Conservation (phyloP, 371 early-diverging fungal species). For the Mortierella sp. region DNA sequence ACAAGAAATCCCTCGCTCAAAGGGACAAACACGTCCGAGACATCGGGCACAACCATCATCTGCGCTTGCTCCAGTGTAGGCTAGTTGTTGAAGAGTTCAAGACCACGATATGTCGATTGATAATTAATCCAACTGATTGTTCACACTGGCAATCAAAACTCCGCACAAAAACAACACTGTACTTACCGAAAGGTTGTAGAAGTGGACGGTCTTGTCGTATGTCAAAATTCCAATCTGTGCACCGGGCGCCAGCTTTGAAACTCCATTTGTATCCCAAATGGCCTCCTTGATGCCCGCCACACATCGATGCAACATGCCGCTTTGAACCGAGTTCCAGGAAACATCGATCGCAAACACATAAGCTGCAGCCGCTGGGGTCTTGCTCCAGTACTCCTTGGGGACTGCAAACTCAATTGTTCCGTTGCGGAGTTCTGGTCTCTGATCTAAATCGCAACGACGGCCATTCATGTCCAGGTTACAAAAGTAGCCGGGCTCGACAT, state of each 20-base stretch:
- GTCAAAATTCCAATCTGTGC: constrained; percentile 90
- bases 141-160: neutral
- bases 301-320: constrained; percentile 81
- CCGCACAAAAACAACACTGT: neutral
- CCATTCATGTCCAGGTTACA: constrained; percentile 95
- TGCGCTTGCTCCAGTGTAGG: constrained; percentile 86
- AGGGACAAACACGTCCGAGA: constrained; percentile 94
- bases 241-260: constrained; percentile 63
- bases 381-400: constrained; percentile 79
- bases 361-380: constrained; percentile 78
- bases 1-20: constrained; percentile 90
- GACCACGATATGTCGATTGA: neutral
- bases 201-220: constrained; percentile 91
- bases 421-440: constrained; percentile 90
- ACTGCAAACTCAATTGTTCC: constrained; percentile 95
- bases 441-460: constrained; percentile 85
- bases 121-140: neutral
- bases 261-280: constrained; percentile 73
- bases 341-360: constrained; percentile 96
- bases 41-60: constrained; percentile 96
- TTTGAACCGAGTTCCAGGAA: constrained; percentile 85
- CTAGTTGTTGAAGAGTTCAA: constrained; percentile 43
- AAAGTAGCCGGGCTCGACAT: constrained; percentile 86
- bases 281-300: constrained; percentile 76
- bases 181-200: constrained; percentile 91